Base-by-base conservation (phyloP, 257 asterid genomes). In the Scutellaria galericulata region DNA sequence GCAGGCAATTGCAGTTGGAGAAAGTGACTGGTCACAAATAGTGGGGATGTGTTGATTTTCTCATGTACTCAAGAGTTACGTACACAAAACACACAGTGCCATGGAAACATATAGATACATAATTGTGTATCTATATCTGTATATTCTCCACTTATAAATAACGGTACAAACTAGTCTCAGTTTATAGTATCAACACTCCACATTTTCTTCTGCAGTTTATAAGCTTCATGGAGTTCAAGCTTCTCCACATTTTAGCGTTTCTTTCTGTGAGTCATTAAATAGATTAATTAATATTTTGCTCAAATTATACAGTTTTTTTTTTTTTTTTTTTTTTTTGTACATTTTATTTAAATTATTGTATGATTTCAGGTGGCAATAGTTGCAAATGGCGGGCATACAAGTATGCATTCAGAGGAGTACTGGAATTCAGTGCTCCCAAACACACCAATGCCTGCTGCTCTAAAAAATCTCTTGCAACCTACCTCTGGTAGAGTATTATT, bases 361-460 rank as follows among this genome's bases (percentile, higher is more conserved):
- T 57, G 0, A 68, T 22, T 41, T 47, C 81, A 89, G 98, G 70
- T 85, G 77, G 89, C 86, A 42, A 10, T 79, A 9, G 86, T 64
- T 15, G 68, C 44, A 9, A 85, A 31, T 31, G 37, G 37, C 5
- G 37, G 90, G 83, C 87, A 86, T 81, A 94, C 89, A 80, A 86
- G 82, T 78, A 55, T 85, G 68, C 75, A 89, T 53, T 42, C 93
- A 18, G 90, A 78, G 66, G 84, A 44, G 6, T 91, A 89, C 69
- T 94, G 99, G 99, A 82, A 80, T 11, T 71, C 92, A 13, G 74
- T 79, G 84, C 78, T 94, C 56, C 93, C 98, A 52, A 83, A 89
- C 47, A 78, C 93, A 73, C 85, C 88, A 41, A 89, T 94, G 87
- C 98, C 99, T 8, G 77, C 82, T 66, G 77, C 89, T 56, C 76